A percentile compares a stretch with the other conserved stretches of the same genome.
These are phyloP conservation scores for Zasmidium cellare DNA, from an alignment of 2,329 filamentous ascomycete genomes.

Conservation along the genomic window DNA sequence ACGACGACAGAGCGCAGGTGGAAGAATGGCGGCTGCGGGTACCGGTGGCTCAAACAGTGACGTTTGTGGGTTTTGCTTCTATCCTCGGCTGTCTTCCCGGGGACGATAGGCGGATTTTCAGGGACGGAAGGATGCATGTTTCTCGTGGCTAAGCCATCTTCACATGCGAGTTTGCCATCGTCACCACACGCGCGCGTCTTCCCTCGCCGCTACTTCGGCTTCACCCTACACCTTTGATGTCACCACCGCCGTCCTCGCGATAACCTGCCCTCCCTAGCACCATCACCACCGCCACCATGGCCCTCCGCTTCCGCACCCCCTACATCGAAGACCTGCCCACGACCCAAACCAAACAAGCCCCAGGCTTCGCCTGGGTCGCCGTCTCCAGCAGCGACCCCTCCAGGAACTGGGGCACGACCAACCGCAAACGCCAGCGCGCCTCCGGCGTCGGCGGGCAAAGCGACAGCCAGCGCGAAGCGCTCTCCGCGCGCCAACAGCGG, in stretches of 20 bases:
- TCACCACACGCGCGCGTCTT: not conserved
- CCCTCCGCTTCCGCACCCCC: constrained; percentile 51
- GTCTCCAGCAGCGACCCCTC: constrained; percentile 63
- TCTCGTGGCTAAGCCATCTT: too few species aligned
- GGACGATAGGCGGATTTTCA: too few species aligned
- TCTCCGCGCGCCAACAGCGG: constrained; percentile 78
- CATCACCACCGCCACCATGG: not conserved
- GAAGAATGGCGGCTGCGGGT: too few species aligned
- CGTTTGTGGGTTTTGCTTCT: too few species aligned
- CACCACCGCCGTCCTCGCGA: not conserved
- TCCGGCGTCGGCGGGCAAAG: constrained; percentile 38
- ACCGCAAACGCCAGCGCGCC: constrained; percentile 70
- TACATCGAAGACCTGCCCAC: constrained; percentile 80
- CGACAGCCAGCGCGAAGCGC: constrained; percentile 54
- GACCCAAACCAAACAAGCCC: constrained; percentile 65
- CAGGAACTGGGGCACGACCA: constrained; percentile 42
- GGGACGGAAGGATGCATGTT: too few species aligned
- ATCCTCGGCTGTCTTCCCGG: too few species aligned
- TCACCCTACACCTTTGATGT: not conserved
- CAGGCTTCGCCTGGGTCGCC: constrained; percentile 90
- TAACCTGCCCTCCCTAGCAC: not conserved
- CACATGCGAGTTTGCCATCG: not conserved
- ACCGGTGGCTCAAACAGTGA: too few species aligned
- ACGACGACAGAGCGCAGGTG: too few species aligned
- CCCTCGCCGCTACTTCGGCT: not conserved